phyloP scores from a whole-genome alignment of 1,284 basidiomycete species.

The Trichosporon coremiiforme region DNA sequence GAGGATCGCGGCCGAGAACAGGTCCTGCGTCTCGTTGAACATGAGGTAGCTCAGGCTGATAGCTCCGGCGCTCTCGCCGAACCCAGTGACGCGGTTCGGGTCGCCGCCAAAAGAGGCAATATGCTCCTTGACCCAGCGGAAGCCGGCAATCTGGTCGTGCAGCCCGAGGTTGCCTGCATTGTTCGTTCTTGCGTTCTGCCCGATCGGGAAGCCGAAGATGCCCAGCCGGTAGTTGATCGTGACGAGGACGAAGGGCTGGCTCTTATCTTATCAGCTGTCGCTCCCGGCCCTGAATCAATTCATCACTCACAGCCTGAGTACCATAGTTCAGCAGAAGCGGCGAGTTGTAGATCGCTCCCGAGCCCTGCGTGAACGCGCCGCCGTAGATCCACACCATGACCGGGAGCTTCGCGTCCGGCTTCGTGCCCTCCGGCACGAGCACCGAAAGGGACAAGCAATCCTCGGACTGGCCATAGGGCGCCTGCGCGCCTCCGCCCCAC shows the following conservation, averaged over 20 bases:
- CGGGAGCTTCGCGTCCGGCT: constrained; percentile 41
- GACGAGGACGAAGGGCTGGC: constrained; percentile 55
- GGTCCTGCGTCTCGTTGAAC: constrained; percentile 38
- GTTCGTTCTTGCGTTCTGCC: constrained; percentile 45
- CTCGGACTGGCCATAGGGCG: constrained; percentile 39
- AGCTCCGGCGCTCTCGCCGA: constrained; percentile 56
- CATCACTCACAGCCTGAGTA: constrained; percentile 20
- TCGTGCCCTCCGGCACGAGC: constrained; percentile 38
- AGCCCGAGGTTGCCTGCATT: constrained; percentile 53
- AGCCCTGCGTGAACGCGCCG: constrained; percentile 45
- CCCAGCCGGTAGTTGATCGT: constrained; percentile 58
- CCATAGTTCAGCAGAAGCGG: constrained; percentile 32
- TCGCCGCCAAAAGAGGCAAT: constrained; percentile 60
- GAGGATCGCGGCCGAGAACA: constrained; percentile 56
- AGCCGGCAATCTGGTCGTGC: constrained; percentile 57
- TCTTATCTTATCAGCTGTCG: constrained; percentile 29
- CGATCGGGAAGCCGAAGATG: constrained; percentile 55
- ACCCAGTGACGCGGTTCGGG: constrained; percentile 47
- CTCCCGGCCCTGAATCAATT: constrained; percentile 19
- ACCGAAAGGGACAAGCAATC: constrained; percentile 58
- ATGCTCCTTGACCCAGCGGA: constrained; percentile 60
- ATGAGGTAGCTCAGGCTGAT: constrained; percentile 48
- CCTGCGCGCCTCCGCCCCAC: constrained; percentile 25
- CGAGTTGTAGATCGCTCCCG: constrained; percentile 34
- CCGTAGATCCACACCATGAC: constrained; percentile 52